Evolutionary conservation across 1,284 basidiomycete species (phyloP).

Genomic region (Pulveroboletus sp.): DNA sequence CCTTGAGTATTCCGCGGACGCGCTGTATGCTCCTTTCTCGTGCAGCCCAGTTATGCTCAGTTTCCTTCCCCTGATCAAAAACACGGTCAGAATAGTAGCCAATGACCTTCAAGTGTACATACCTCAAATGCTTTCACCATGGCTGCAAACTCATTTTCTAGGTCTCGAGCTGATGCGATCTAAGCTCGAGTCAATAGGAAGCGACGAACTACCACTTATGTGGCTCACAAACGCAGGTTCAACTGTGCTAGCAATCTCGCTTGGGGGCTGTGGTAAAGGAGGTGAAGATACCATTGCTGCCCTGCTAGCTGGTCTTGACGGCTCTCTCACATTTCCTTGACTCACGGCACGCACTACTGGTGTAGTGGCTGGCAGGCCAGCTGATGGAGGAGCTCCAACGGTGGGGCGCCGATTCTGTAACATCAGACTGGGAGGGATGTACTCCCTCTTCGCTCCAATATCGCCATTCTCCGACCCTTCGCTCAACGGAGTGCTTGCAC

Average conservation of each 20-base stretch:
- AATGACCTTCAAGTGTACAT: conserved; percentile 11
- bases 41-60: conserved; percentile 92
- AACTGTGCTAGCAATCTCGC: conserved; percentile 47
- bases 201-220: neutral
- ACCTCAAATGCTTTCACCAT: conserved; percentile 86
- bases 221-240: conserved; percentile 70
- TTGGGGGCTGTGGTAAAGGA: conserved; percentile 41
- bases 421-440: conserved; percentile 72
- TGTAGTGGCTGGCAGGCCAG: conserved; percentile 30
- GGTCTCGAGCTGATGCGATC: conserved; percentile 83
- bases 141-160: conserved; percentile 80
- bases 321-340: conserved; percentile 47
- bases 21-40: conserved; percentile 80
- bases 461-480: conserved; percentile 66
- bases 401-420: conserved; percentile 55
- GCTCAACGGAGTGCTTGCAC: conserved; percentile 47
- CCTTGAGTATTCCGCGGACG: conserved; percentile 91
- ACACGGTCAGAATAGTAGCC: conserved; percentile 7
- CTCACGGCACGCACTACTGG: conserved; percentile 50
- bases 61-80: conserved; percentile 79
- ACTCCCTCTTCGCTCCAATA: conserved; percentile 48
- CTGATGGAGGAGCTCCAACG: conserved; percentile 27
- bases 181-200: conserved; percentile 36
- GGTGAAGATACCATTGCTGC: conserved; percentile 48
- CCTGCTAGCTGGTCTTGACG: conserved; percentile 58